Evolutionary conservation across 768 basidiomycete species (phyloP).

Genomic region (Dacryopinax spathularia): DNA sequence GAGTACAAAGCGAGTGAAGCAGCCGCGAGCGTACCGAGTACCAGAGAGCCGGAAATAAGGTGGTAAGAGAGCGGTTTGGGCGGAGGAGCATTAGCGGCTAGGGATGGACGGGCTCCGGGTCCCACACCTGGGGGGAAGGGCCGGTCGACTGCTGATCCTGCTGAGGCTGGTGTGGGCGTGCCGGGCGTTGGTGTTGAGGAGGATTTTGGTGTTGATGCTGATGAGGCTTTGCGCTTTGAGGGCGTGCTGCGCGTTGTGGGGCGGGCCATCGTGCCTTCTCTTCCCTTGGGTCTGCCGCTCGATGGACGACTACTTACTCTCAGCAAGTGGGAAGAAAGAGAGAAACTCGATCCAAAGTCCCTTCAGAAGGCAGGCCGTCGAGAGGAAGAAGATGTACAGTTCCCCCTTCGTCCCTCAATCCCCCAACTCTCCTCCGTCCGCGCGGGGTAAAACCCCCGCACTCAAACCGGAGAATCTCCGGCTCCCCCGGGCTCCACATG

Average conservation of each 20-base stretch:
- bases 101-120: not conserved
- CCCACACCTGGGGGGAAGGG: not conserved
- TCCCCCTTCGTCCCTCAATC: no score
- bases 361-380: no score
- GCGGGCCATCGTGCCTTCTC: not conserved
- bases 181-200: not conserved
- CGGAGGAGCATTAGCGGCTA: not conserved
- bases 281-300: no score
- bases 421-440: no score
- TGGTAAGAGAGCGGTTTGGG: not conserved
- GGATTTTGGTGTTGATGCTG: not conserved
- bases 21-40: not conserved
- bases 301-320: no score
- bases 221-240: not conserved
- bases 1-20: not conserved
- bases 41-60: not conserved
- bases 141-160: not conserved
- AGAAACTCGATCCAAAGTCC: no score
- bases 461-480: no score
- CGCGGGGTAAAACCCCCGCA: no score
- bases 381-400: no score
- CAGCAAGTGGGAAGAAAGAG: no score
- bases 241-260: not conserved
- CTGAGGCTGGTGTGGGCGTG: not conserved
- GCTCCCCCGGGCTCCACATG: no score